These are phyloP conservation scores for Elaeis oleifera DNA, from an alignment of 202 grass and related monocot species.

Conservation along the genomic window DNA sequence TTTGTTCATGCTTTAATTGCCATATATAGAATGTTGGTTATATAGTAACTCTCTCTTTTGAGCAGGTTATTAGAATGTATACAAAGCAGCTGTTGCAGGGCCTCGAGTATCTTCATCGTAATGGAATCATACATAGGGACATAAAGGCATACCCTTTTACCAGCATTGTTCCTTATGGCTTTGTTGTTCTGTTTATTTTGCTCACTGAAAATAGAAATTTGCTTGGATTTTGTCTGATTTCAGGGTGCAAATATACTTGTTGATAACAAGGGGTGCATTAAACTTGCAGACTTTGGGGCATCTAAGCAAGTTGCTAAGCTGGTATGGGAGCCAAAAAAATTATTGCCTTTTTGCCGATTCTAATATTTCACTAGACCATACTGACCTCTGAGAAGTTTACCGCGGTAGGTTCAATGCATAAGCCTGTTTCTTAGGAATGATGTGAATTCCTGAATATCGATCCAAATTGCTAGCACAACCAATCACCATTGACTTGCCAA, in stretches of 20 bases:
- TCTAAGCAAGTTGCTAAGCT: conserved; percentile 95
- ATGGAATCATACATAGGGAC: conserved; percentile 96
- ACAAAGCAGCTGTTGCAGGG: conserved; percentile 92
- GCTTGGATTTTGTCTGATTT: conserved; percentile 24
- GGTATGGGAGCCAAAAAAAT: conserved; percentile 32
- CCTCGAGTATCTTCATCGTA: conserved; percentile 83
- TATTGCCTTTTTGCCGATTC: too few relatives aligned
- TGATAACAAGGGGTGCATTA: conserved; percentile 99
- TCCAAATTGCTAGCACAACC: too few relatives aligned
- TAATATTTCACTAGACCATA: too few relatives aligned
- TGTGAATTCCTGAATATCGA: too few relatives aligned
- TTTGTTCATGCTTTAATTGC: not conserved
- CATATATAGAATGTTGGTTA: too few relatives aligned
- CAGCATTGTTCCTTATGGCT: too few relatives aligned
- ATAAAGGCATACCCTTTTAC: conserved; percentile 57
- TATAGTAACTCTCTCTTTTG: conserved; percentile 1
- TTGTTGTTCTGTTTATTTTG: conserved; percentile 10
- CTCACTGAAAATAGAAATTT: not conserved
- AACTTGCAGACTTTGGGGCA: conserved; percentile 97
- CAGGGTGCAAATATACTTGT: conserved; percentile 98
- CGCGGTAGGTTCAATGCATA: too few relatives aligned
- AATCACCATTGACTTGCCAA: too few relatives aligned
- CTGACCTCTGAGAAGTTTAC: too few relatives aligned
- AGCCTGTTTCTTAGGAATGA: too few relatives aligned
- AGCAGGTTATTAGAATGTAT: conserved; percentile 94